Evolutionary conservation across 768 basidiomycete genomes (phyloP), one percentile per base, ranked within the genome.

Genomic region (Psilocybe cubensis): DNA sequence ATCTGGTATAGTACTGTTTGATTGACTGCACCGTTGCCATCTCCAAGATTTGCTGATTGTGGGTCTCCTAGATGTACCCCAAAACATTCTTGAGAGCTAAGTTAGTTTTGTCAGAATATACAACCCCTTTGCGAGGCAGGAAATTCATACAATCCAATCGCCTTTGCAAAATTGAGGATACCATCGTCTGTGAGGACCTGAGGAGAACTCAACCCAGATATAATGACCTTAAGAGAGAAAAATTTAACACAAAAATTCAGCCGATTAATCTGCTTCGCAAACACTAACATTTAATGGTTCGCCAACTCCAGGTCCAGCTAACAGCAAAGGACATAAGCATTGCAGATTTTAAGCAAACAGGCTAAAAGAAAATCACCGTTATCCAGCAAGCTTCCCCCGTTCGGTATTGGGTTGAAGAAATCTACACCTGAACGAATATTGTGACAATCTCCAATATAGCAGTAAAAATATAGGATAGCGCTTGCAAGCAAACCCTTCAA

Each of bases 11-110:
- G 40, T 63, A 88, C 91, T 48, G 68, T 80, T 74, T 84, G 76
- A 44, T 77, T 78, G 21, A 71, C 70, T n/a, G 56, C 77, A 2
- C 91, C 92, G 60, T 86, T 73, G 0, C 92, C 92, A 61, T 96
- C 94, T 0, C 93, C 93, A 1, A 94, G 76, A 64, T 92, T 81
- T 0, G 91, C 92, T 3, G 72, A 74, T 65, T 94, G 93, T 18
- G 81, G 78, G 25, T 71, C 76, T 1, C 91, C 91, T 3, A 82
- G 66, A 63, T 87, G 85, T 48, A 91, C 83, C 0, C 91, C 92
- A 6, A 94, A 72, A 63, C 89, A 93, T 71, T 94, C 88, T n/a
- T 63, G 63, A 33, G 78, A 74, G 47, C 67, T 66, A n/a, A 12
- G 31, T 25, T 3, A 29, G 8, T 23, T 18, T 29, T 61, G 0